Percentiles rank a stretch among this genome's conserved stretches.
phyloP scores from a whole-genome alignment of 495 filamentous ascomycete species.

The Penicillium samsonianum region DNA sequence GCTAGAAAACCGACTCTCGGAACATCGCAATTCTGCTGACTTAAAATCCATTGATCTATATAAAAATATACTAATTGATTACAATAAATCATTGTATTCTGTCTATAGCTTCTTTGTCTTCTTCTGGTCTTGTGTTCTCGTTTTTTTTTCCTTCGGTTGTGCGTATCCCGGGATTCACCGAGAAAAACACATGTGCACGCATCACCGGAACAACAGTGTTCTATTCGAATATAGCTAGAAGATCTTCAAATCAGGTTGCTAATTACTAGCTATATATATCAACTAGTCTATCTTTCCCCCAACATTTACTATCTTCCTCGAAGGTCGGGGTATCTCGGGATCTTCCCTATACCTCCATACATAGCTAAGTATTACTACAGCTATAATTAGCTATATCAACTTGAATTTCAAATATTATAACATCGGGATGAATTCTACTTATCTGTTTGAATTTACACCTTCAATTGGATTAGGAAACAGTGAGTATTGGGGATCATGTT shows the following conservation, averaged over 20 bases:
- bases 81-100: background rate
- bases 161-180: conserved; percentile 12
- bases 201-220: conserved; percentile 11
- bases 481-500: too few relatives aligned
- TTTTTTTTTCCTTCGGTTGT: conserved; percentile 3
- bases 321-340: background rate
- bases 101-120: background rate
- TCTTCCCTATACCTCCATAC: background rate
- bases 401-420: too few relatives aligned
- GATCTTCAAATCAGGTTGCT: background rate
- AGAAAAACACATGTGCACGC: conserved; percentile 13
- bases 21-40: conserved; percentile 3
- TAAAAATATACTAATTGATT: background rate
- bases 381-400: background rate
- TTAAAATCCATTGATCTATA: background rate
- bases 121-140: background rate
- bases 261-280: background rate
- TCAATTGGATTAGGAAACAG: too few relatives aligned
- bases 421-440: background rate
- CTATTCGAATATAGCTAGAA: background rate
- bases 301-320: background rate
- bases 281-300: background rate
- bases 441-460: background rate
- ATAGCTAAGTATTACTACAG: background rate
- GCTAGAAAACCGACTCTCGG: conserved; percentile 15